Base-by-base conservation (phyloP, 495 filamentous ascomycete species). In the Chaetomium fimeti region DNA sequence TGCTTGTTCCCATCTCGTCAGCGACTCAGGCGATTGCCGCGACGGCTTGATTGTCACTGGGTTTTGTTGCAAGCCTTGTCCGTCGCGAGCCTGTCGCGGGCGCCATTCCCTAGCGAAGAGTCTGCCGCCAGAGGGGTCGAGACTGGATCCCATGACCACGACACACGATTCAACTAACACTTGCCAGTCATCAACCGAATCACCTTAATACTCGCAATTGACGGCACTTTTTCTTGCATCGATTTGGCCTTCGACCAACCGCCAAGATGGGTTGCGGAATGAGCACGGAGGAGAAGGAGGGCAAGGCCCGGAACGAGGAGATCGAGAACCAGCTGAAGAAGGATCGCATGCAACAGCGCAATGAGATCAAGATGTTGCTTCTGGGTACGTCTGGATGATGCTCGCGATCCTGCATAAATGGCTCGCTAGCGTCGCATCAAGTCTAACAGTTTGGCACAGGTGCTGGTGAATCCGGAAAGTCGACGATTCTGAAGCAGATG, bases 241-340 rank as follows among this genome's bases (percentile, higher is more conserved):
- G 49, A 63, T 53, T 59, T 58, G 49, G 9, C 62, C 56, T 36
- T 62, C 64, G 32, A 66, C 62, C 62, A 69, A 59, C 58, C 76
- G 84, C 74, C 90, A 91, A 85, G 69, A 98, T 98, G 94, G 94
- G 94, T 88, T 98, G 94, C 78, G 93, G 92, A 78, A 96, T 97
- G 92, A 98, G 95, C 74, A 96, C 95, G 71, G 94, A 98, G 85
- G 94, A 97, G 82, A 97, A 96, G 91, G 94, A 98, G 91, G 95
- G 94, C 80, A 97, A 96, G 90, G 88, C 90, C 79, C 87, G 93
- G 71, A 98, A 98, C 78, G 94, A 97, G 84, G 92, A 97, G 87
- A 98, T 98, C 74, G 94, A 98, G 80, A 97, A 96, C 78, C 90
- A 93, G 83, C 82, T 98, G 73, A 95, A 96, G 82, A 85, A 88